Base-by-base conservation (phyloP, 2,329 filamentous ascomycete genomes). In the Cladosporium cucumerinum region DNA sequence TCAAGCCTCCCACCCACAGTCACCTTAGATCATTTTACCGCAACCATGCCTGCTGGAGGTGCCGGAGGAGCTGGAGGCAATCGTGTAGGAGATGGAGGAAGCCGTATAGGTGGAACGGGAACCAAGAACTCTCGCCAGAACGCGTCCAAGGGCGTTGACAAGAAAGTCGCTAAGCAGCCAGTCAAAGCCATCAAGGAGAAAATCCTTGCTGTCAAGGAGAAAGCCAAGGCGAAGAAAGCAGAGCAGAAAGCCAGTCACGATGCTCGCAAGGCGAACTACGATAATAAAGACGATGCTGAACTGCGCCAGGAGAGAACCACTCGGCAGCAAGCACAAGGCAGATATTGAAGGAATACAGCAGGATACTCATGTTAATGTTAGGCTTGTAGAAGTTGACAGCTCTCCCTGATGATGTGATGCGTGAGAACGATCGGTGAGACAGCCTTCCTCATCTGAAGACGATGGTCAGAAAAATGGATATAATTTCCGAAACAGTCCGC, bases 141-240 rank as follows among this genome's bases (percentile, higher is more conserved):
- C 25, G 25, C 23, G 8, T 10, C 49, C 4, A 62, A 55, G 18
- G 34, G 60, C 25, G 26, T 34, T 10, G 49, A 62, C 8, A 62
- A 62, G 60, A 62, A 62, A 46, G 18, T 43, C 23, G 59, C 23
- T 18, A 62, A 62, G 16, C 32, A 54, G 34, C 32, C 36, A 18
- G n/a, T 55, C 49, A 62, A 55, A 62, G 60, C 60, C 23, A 25
- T 62, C 49, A 62, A 62, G 49, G 60, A 46, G 36, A 62, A 62
- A 11, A 25, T 62, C 10, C 12, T 30, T n/a, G 49, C 25, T 4
- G 60, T 51, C 7, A 62, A 62, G 25, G 60, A 62, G 21, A 39
- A 43, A 18, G 49, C 49, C 6, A 10, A 55, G 32, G 60, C 60
- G 2, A 62, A 55, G 23, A 62, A 55, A 34, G 60, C 34, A 18